These are phyloP conservation scores for Lagenaria siceraria DNA, from an alignment of 306 rosid species.

Conservation along the genomic window DNA sequence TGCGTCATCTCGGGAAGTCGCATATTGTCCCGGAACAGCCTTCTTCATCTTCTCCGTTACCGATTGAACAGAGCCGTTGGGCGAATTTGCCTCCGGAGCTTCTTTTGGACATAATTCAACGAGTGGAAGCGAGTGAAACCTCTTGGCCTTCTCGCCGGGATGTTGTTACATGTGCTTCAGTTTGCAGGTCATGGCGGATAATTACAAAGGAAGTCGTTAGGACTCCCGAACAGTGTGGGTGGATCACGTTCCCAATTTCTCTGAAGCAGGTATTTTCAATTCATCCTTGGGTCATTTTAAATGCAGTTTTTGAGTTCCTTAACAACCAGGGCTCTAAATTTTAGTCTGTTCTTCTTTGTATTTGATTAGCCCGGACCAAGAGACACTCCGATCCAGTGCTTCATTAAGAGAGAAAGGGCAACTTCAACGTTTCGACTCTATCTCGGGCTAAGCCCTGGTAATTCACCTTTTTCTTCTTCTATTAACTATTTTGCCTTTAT, in stretches of 20 bases:
- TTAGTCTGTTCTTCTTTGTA: neutral
- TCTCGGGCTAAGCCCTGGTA: conserved; percentile 94
- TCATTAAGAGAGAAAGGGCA: conserved; percentile 71
- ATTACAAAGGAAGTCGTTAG: conserved; percentile 59
- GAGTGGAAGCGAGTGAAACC: conserved; percentile 63
- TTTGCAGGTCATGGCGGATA: conserved; percentile 75
- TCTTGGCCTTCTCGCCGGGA: conserved; percentile 81
- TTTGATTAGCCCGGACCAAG: conserved; percentile 68
- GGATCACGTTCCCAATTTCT: conserved; percentile 75
- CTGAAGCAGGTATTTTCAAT: conserved; percentile 57
- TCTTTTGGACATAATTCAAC: conserved; percentile 69
- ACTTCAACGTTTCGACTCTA: conserved; percentile 65
- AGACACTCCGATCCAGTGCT: conserved; percentile 74
- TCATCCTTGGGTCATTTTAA: neutral
- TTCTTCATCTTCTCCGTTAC: conserved; percentile 1
- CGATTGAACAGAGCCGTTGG: conserved; percentile 42
- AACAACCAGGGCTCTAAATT: neutral
- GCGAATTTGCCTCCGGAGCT: conserved; percentile 75
- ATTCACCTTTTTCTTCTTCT: neutral
- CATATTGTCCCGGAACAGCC: conserved; percentile 69
- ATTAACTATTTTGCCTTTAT: neutral
- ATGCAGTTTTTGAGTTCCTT: neutral
- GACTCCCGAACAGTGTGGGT: conserved; percentile 79
- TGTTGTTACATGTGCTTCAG: conserved; percentile 75
- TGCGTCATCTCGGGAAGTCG: conserved; percentile 51